These are phyloP conservation scores for Prorocentrum cordatum DNA, from an alignment of 169 alveolate species.

Conservation along the genomic window DNA sequence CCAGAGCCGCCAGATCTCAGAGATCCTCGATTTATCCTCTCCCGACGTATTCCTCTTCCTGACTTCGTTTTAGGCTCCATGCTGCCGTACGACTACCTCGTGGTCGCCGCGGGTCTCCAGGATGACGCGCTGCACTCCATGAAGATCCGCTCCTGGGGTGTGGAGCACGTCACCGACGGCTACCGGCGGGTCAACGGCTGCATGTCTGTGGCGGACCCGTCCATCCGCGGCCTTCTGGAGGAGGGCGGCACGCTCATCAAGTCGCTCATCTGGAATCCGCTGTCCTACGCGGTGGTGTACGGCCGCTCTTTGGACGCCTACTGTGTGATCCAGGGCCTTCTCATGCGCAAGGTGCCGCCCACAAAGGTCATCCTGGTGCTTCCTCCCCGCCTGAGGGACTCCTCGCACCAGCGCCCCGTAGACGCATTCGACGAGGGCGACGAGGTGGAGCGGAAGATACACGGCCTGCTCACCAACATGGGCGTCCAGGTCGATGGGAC, in stretches of 20 bases:
- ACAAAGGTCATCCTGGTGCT: constrained; percentile 21
- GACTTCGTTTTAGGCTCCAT: constrained; percentile 1
- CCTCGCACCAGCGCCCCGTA: constrained; percentile 6
- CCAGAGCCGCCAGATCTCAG: too few species aligned
- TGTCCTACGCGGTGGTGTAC: constrained; percentile 62
- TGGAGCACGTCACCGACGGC: constrained; percentile 63
- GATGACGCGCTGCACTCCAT: constrained; percentile 44
- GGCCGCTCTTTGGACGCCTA: constrained; percentile 60
- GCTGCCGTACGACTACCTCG: constrained; percentile 67
- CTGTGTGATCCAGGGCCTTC: constrained; percentile 64
- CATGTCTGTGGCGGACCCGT: constrained; percentile 53
- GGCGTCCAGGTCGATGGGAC: neutral
- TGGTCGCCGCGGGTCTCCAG: constrained; percentile 40
- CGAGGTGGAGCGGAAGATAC: constrained; percentile 59
- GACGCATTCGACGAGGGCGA: constrained; percentile 58
- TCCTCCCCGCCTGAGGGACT: neutral
- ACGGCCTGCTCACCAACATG: constrained; percentile 34
- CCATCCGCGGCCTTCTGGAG: constrained; percentile 34
- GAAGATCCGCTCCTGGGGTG: constrained; percentile 61
- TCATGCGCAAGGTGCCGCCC: constrained; percentile 50
- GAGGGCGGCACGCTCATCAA: constrained; percentile 60
- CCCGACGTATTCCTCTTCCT: neutral
- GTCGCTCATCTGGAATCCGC: constrained; percentile 62
- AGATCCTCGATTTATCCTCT: too few species aligned
- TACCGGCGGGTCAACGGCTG: constrained; percentile 67